phyloP scores from a whole-genome alignment of 2,329 filamentous ascomycete species.

The Helotiales sp. region DNA sequence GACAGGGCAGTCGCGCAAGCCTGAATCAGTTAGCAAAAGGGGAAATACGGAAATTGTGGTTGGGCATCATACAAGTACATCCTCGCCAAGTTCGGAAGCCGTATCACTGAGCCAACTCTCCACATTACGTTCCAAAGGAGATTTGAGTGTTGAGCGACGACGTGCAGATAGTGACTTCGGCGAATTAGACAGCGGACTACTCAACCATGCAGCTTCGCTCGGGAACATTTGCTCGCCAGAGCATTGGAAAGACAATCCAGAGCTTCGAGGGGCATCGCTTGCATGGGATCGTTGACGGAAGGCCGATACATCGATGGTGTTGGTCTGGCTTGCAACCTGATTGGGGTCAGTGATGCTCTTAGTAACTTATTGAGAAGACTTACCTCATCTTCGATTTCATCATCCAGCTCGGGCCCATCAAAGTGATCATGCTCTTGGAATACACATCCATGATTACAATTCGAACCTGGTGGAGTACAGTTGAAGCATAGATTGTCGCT shows the following conservation, averaged over 20 bases:
- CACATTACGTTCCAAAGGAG: slow-evolving; percentile 19
- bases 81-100: slow-evolving; percentile 29
- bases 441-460: slow-evolving; percentile 24
- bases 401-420: background rate
- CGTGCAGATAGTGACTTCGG: background rate
- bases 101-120: slow-evolving; percentile 37
- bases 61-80: slow-evolving; percentile 31
- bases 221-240: slow-evolving; percentile 20
- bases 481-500: slow-evolving; percentile 21
- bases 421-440: slow-evolving; percentile 23
- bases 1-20: slow-evolving; percentile 35
- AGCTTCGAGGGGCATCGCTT: slow-evolving; percentile 20
- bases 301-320: background rate
- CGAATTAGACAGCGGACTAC: slow-evolving; percentile 17
- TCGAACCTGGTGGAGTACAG: slow-evolving; percentile 18
- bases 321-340: background rate
- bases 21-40: slow-evolving; percentile 18
- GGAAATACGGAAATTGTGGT: background rate
- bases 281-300: background rate
- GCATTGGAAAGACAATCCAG: slow-evolving; percentile 40
- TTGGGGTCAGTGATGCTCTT: background rate
- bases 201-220: slow-evolving; percentile 31
- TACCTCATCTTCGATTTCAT: slow-evolving; percentile 4
- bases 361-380: too few species aligned
- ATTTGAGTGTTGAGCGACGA: background rate